phyloP scores from a whole-genome alignment of 192 early-diverging fungal species.

The Phlyctochytrium bullatum region DNA sequence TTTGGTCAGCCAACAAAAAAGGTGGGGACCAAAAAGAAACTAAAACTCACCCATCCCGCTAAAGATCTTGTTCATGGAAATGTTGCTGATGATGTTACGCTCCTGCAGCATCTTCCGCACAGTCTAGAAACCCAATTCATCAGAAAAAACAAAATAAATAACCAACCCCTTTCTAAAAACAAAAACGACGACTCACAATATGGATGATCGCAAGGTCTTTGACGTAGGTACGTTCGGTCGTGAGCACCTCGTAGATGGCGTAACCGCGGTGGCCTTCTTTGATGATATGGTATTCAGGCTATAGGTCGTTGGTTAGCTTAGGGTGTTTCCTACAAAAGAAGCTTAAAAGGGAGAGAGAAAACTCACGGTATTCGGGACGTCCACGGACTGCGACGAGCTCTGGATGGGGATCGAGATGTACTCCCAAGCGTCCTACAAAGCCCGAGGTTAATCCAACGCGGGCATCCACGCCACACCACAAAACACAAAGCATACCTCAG shows the following conservation, averaged over 20 bases:
- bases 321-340: no score
- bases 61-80: conserved; percentile 39
- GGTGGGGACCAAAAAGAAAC: neutral
- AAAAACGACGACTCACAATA: conserved; percentile 13
- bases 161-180: neutral
- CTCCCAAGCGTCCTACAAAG: conserved; percentile 39
- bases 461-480: neutral
- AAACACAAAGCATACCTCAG: conserved; percentile 15
- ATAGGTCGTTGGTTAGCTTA: no score
- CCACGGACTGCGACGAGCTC: neutral
- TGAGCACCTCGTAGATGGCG: conserved; percentile 39
- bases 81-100: conserved; percentile 28
- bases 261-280: conserved; percentile 20
- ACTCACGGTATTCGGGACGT: neutral
- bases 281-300: conserved; percentile 2
- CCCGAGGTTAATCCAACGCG: neutral
- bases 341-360: no score
- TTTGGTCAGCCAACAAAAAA: neutral
- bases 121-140: conserved; percentile 17
- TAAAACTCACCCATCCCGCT: conserved; percentile 32
- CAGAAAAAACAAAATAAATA: neutral
- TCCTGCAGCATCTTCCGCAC: conserved; percentile 34
- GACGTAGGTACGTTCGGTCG: conserved; percentile 45
- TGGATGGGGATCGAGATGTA: conserved; percentile 21
- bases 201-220: conserved; percentile 35